Conservation (phyloP, 2,329 filamentous ascomycete genomes). For the Alternaria sp. region DNA sequence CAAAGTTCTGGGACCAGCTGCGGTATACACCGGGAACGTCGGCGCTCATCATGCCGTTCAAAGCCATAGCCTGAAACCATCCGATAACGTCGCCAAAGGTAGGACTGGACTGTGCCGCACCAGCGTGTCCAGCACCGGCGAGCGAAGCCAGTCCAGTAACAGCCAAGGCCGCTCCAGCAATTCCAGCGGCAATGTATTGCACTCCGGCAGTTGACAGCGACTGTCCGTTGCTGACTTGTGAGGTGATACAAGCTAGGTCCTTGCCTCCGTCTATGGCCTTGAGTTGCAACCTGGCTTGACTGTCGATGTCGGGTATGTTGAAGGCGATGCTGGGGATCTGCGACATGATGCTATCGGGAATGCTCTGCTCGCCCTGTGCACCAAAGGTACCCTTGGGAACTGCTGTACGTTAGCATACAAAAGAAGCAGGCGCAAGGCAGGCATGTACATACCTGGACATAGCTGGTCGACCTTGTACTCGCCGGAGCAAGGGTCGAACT, state of each 20-base stretch:
- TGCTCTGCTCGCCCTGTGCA: constrained; percentile 74
- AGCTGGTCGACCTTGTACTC: constrained; percentile 74
- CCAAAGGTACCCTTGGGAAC: constrained; percentile 79
- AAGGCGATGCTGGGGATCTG: constrained; percentile 91
- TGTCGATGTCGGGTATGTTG: constrained; percentile 87
- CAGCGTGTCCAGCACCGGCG: constrained; percentile 61
- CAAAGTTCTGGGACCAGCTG: constrained; percentile 93
- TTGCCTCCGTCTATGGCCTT: constrained; percentile 66
- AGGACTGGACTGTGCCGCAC: constrained; percentile 73
- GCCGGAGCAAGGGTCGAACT: constrained; percentile 82
- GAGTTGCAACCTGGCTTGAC: constrained; percentile 81
- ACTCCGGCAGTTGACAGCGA: constrained; percentile 78
- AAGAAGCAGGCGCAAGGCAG: neutral
- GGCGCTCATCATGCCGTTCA: constrained; percentile 96
- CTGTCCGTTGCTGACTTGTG: constrained; percentile 86
- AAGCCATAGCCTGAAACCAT: constrained; percentile 93
- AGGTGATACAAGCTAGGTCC: constrained; percentile 83
- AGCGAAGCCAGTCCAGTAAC: constrained; percentile 77
- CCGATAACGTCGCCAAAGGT: constrained; percentile 85
- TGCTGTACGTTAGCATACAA: constrained; percentile 46
- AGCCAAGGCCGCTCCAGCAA: constrained; percentile 83
- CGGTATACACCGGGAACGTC: constrained; percentile 87
- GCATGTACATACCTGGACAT: constrained; percentile 74
- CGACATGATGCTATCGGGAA: constrained; percentile 75
- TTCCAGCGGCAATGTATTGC: constrained; percentile 82